Conservation (phyloP, 441 rosid genomes). For the Brassica balearica region DNA sequence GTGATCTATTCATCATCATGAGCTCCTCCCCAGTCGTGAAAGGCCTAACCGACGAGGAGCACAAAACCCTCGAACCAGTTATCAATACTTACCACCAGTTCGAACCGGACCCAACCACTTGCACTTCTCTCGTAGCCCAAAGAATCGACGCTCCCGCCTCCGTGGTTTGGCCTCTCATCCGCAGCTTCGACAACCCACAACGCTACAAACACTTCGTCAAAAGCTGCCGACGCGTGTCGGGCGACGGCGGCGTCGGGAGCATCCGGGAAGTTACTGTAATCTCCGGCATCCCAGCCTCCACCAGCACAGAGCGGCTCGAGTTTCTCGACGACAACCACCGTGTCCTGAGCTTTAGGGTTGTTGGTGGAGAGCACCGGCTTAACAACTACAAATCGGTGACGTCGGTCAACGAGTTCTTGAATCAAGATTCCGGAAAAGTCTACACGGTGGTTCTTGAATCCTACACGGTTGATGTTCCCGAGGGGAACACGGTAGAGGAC, state of each 20-base stretch:
- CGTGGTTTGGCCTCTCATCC: constrained; percentile 72
- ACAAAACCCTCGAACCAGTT: constrained; percentile 53
- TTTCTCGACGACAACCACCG: constrained; percentile 70
- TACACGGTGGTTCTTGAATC: constrained; percentile 82
- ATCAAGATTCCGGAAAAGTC: constrained; percentile 43
- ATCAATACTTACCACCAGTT: constrained; percentile 66
- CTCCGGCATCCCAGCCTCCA: constrained; percentile 86
- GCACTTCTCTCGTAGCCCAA: constrained; percentile 77
- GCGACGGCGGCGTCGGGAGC: constrained; percentile 71
- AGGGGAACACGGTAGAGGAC: constrained; percentile 76
- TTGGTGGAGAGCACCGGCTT: constrained; percentile 89
- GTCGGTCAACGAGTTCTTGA: constrained; percentile 66
- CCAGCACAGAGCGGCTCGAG: constrained; percentile 88
- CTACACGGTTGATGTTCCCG: constrained; percentile 78
- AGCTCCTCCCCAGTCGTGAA: constrained; percentile 10
- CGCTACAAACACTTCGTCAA: constrained; percentile 90
- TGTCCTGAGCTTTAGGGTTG: constrained; percentile 71
- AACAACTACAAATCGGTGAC: constrained; percentile 77
- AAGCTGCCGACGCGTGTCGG: constrained; percentile 56
- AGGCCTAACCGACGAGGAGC: constrained; percentile 63
- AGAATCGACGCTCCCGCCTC: constrained; percentile 70
- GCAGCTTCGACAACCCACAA: constrained; percentile 76
- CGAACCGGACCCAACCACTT: constrained; percentile 56
- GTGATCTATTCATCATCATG: constrained; percentile 41
- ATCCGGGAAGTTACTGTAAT: constrained; percentile 76